Percentiles rank a stretch among this genome's conserved stretches.
phyloP scores from a whole-genome alignment of 306 rosid genomes.

The Trifolium repens region DNA sequence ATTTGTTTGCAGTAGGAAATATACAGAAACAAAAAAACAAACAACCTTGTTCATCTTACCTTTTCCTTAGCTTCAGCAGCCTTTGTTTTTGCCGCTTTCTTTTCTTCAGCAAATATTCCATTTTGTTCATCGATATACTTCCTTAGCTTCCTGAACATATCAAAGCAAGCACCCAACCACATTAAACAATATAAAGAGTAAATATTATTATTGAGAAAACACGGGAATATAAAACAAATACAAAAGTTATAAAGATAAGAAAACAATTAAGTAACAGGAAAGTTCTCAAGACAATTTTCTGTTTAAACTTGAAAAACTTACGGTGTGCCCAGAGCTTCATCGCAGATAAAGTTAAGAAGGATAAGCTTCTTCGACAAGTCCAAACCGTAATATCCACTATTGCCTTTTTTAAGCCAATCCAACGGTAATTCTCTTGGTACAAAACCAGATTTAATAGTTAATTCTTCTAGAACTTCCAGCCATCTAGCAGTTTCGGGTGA shows the following conservation, averaged over 20 bases:
- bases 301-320: constrained; percentile 32
- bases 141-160: constrained; percentile 49
- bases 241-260: background rate
- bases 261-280: background rate
- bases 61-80: constrained; percentile 45
- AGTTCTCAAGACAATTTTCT: background rate
- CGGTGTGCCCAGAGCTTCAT: constrained; percentile 49
- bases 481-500: constrained; percentile 36
- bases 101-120: constrained; percentile 23
- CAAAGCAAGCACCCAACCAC: background rate
- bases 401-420: constrained; percentile 37
- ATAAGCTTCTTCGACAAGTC: constrained; percentile 42
- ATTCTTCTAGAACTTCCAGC: constrained; percentile 41
- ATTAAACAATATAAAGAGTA: background rate
- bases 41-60: constrained; percentile 35
- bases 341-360: constrained; percentile 50
- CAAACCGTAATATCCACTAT: constrained; percentile 36
- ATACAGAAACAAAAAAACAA: constrained; percentile 1
- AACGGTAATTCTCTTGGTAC: constrained; percentile 38
- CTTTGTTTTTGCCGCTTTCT: constrained; percentile 41
- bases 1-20: too few relatives aligned
- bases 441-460: constrained; percentile 28
- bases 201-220: background rate
- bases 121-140: constrained; percentile 40
- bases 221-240: background rate